Percentiles rank a stretch among this genome's conserved stretches.
phyloP scores from a whole-genome alignment of 805 yeast species.

The Teunomyces kruisii region DNA sequence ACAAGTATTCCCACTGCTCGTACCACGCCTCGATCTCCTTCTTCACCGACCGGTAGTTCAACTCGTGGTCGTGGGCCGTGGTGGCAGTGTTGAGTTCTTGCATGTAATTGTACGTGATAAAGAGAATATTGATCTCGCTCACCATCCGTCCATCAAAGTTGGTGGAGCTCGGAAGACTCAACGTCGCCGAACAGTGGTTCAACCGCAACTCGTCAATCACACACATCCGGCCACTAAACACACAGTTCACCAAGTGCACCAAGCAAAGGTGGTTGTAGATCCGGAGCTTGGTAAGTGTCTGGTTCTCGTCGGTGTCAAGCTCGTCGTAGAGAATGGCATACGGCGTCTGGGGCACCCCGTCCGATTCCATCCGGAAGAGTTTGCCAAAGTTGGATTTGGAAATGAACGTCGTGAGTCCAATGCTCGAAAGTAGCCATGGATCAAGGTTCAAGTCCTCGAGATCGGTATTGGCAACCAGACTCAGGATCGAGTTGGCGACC shows the following conservation, averaged over 20 bases:
- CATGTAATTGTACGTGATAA: conserved; percentile 54
- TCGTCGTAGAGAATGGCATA: conserved; percentile 33
- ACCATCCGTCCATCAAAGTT: conserved; percentile 84
- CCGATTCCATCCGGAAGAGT: conserved; percentile 20
- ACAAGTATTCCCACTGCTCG: conserved; percentile 66
- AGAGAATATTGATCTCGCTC: conserved; percentile 65
- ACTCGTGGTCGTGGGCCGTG: conserved; percentile 2
- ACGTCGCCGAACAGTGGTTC: conserved; percentile 56
- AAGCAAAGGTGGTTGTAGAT: conserved; percentile 72
- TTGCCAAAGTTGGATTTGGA: conserved; percentile 50
- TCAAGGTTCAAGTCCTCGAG: conserved; percentile 52
- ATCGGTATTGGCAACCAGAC: conserved; percentile 2
- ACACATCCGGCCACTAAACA: conserved; percentile 65
- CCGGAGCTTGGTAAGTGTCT: conserved; percentile 55
- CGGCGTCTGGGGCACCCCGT: not conserved
- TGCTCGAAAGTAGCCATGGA: conserved; percentile 66
- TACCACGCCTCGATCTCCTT: conserved; percentile 60
- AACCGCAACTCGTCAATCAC: conserved; percentile 59
- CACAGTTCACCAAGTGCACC: conserved; percentile 65
- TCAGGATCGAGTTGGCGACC: conserved; percentile 18
- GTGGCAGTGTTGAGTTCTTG: conserved; percentile 10
- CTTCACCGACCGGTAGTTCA: conserved; percentile 32
- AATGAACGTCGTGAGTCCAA: conserved; percentile 63
- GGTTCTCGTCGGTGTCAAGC: conserved; percentile 43
- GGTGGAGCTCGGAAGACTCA: conserved; percentile 59